Base-by-base conservation (phyloP, 176 grass and related monocot species). In the Dactylis glomerata region DNA sequence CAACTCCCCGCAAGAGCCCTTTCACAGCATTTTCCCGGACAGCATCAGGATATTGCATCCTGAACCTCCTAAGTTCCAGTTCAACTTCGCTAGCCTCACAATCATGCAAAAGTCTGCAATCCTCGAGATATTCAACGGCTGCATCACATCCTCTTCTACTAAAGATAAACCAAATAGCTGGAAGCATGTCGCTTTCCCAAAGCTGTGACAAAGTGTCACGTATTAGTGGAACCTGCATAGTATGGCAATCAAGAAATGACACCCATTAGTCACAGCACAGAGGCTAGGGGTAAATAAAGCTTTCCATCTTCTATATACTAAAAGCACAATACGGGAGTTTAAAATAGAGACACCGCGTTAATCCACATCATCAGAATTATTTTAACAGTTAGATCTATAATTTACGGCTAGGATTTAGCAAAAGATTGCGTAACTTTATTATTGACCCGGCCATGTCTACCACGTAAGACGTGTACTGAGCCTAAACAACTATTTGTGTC, bases 91-190 rank as follows among this genome's bases (percentile, higher is more conserved):
- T 90, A 90, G 89, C 89, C 75, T 98, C 96, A 59, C 81, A 93
- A 74, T 98, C 93, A 85, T 98, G 83, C 77, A 98, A 85, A 87
- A 98, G 93, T 90, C 88, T 90, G 76, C 87, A 95, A 86, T 98
- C 92, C 73, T 98, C 93, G 68, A 98, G 80, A 80, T 98, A 98
- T 84, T 98, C 92, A 82, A 98, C 91, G 73, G 96, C 91, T 70
- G 96, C 96, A 87, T 98, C 96, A 81, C 96, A 98, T 64, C 96
- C 96, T 95, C 89, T 93, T 88, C 96, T 91, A 83, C 93, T 98
- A 88, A 98, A 98, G 82, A 98, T 95, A 88, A 98, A 98, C 96
- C 96, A 98, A 86, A 98, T 93, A 88, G 89, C 83, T 74, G 96
- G 96, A 84, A 98, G 92, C 96, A 93, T 98, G 86, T 93, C 89